Evolutionary conservation across 352 stramenopile species (phyloP).

Genomic region (Thalassiosira exigua): DNA sequence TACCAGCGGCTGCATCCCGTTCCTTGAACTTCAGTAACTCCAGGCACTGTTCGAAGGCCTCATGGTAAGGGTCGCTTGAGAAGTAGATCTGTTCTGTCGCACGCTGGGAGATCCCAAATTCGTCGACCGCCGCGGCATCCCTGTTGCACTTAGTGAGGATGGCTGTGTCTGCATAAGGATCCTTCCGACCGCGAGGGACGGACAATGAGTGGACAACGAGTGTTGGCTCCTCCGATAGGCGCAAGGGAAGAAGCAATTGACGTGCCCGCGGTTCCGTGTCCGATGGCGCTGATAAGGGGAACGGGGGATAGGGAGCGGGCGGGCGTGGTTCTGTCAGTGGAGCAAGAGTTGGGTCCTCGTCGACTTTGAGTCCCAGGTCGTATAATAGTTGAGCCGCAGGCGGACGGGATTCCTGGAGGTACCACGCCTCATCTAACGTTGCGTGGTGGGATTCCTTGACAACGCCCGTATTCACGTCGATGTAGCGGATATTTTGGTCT

Average conservation of each 20-base stretch:
- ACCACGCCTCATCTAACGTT: no score
- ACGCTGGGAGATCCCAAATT: constrained; percentile 5
- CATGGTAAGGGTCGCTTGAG: constrained; percentile 20
- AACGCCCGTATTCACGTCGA: constrained; percentile 23
- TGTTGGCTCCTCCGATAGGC: not conserved
- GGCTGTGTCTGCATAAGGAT: constrained; percentile 4
- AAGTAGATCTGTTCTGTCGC: constrained; percentile 33
- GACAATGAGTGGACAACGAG: not conserved
- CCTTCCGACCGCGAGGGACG: not conserved
- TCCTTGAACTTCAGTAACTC: constrained; percentile 2
- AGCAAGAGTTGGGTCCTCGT: no score
- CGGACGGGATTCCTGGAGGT: constrained; percentile 16
- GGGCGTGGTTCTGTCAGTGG: no score
- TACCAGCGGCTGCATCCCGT: constrained; percentile 9
- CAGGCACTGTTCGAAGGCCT: constrained; percentile 27
- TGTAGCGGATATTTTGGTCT: no score
- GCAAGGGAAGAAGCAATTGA: constrained; percentile 2
- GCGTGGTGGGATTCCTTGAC: no score
- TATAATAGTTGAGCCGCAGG: constrained; percentile 34
- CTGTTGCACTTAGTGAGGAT: not conserved
- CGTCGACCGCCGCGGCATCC: not conserved
- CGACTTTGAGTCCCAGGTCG: constrained; percentile 13
- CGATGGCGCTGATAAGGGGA: no score
- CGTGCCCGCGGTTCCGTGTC: no score
- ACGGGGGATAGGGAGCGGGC: no score